phyloP scores from a whole-genome alignment of 306 rosid genomes.

The Arachis stenosperma region DNA sequence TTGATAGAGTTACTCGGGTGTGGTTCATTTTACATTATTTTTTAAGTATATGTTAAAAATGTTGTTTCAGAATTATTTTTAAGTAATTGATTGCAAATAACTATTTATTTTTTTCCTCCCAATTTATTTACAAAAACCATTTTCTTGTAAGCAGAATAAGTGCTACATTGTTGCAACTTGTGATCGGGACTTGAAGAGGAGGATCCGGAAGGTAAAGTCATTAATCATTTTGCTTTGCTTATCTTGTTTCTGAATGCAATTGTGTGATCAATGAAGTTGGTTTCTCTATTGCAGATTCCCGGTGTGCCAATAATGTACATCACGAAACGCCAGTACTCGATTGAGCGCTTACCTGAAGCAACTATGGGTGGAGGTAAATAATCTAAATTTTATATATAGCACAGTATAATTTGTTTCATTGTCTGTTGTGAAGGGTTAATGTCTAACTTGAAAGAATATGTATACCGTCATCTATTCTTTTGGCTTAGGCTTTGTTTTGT shows the following conservation, averaged over 20 bases:
- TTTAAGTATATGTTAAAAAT: neutral
- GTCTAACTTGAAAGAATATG: neutral
- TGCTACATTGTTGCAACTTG: slow-evolving; percentile 94
- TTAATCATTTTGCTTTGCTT: neutral
- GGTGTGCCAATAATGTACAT: slow-evolving; percentile 98
- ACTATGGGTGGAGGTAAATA: slow-evolving; percentile 90
- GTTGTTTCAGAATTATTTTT: neutral
- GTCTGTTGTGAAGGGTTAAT: neutral
- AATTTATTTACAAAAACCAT: slow-evolving; percentile 21
- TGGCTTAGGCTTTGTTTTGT: slow-evolving; percentile 21
- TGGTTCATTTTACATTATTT: slow-evolving; percentile 19
- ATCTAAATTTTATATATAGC: neutral
- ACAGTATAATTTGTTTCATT: neutral
- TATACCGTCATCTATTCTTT: neutral
- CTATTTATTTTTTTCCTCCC: neutral
- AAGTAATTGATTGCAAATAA: neutral
- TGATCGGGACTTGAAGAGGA: slow-evolving; percentile 91
- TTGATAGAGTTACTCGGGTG: slow-evolving; percentile 85
- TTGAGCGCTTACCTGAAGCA: slow-evolving; percentile 93
- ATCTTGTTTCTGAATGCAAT: slow-evolving; percentile 10
- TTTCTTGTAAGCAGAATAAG: slow-evolving; percentile 66
- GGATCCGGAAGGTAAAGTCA: slow-evolving; percentile 80
- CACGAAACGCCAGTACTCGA: slow-evolving; percentile 81
- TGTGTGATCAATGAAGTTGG: slow-evolving; percentile 11
- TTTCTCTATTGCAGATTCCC: slow-evolving; percentile 65